Evolutionary conservation across 176 grass and related monocot species (phyloP).

Genomic region (Avena atlantica): DNA sequence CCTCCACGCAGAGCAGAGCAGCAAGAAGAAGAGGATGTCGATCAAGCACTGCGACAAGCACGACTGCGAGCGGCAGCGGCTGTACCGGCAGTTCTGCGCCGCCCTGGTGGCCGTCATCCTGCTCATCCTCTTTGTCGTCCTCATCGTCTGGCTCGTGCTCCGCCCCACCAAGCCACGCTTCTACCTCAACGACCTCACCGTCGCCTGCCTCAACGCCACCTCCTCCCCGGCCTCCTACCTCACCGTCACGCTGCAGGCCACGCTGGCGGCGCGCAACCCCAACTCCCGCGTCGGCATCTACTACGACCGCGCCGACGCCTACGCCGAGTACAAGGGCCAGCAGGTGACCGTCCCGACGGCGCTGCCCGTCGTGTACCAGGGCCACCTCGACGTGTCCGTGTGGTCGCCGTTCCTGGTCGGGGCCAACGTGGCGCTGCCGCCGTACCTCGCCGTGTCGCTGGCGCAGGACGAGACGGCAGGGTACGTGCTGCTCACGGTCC

Average conservation of each 20-base stretch:
- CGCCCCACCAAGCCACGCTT: constrained; percentile 68
- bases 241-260: constrained; percentile 61
- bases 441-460: constrained; percentile 46
- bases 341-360: constrained; percentile 67
- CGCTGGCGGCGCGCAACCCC: constrained; percentile 61
- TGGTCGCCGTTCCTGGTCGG: constrained; percentile 78
- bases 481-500: constrained; percentile 63
- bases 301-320: constrained; percentile 69
- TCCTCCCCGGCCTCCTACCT: constrained; percentile 35
- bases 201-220: constrained; percentile 71
- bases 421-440: constrained; percentile 52
- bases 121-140: constrained; percentile 44
- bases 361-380: constrained; percentile 70
- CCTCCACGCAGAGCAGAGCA: not conserved
- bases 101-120: constrained; percentile 28
- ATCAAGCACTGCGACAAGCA: constrained; percentile 73
- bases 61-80: constrained; percentile 46
- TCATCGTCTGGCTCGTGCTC: constrained; percentile 71
- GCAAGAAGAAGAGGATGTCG: constrained; percentile 36
- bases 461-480: constrained; percentile 66
- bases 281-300: constrained; percentile 75
- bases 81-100: constrained; percentile 36
- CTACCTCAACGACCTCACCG: constrained; percentile 69
- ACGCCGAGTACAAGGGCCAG: constrained; percentile 61
- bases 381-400: constrained; percentile 50